Evolutionary conservation across 441 rosid genomes (phyloP), one percentile per base, ranked within the genome.

Genomic region (Populus hybrid): DNA sequence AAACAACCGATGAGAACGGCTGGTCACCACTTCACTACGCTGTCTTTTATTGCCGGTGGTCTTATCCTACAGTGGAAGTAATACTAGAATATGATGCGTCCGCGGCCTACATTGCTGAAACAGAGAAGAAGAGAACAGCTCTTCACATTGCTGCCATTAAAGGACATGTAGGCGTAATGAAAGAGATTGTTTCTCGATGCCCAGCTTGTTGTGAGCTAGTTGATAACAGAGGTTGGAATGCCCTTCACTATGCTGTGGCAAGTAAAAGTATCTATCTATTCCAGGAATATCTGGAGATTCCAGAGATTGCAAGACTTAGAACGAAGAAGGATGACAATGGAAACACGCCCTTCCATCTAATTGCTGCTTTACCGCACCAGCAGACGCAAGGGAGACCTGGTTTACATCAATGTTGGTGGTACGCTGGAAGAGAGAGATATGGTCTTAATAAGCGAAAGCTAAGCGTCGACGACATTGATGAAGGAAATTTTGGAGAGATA

Each of bases 51-150:
- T 0, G 0, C 16, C 24, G 24, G 24, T 0, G 8, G 38, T 36
- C 1, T 42, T 0, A 0, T 10, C 0, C 0, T 10, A 2, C 1
- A 0, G 42, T 40, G 40, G 0, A 40, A 38, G 0, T 0, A 10
- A 10, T 74, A 38, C 42, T 69, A 64, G 7, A 69, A 16, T 0
- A 2, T 28, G 78, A 74, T 63, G 16, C n/a, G 34, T 38, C 24
- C 1, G 73, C 63, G 0, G 64, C 46, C 2, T 73, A 67, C 8
- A 8, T 50, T n/a, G 35, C 7, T 4, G 54, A 69, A 8, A 32
- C 9, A 21, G 24, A 16, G 10, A 32, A 50, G 59, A 16, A 3
- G 10, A 74, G 7, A 70, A 75, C 38, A 59, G 23, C 81, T 2
- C 75, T 79, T 16, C 75, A 74, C 34, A 9, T 74, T 5, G 78